phyloP scores from a whole-genome alignment of 2,329 filamentous ascomycete genomes.

The Sarocladiaceae sp. region DNA sequence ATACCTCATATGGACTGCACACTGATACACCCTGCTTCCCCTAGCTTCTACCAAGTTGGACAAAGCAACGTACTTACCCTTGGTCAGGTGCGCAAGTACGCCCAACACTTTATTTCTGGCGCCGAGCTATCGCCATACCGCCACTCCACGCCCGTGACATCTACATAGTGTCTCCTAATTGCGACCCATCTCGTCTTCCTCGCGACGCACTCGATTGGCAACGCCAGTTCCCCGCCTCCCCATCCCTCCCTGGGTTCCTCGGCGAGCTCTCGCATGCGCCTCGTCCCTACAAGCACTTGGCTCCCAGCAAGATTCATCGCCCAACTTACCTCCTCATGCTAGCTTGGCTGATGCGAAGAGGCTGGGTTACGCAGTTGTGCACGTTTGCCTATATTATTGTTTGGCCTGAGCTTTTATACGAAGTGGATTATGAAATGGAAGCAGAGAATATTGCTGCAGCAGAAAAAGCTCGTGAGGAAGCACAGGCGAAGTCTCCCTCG shows the following conservation, averaged over 20 bases:
- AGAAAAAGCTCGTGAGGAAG: conserved; percentile 16
- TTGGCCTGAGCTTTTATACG: conserved; percentile 75
- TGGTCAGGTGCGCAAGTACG: conserved; percentile 78
- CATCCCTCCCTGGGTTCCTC: conserved; percentile 82
- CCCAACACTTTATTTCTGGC: conserved; percentile 96
- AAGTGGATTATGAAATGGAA: conserved; percentile 69
- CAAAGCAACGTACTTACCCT: conserved; percentile 69
- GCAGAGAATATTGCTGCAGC: conserved; percentile 53
- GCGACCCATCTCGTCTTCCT: conserved; percentile 68
- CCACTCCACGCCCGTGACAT: conserved; percentile 85
- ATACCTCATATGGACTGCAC: neutral
- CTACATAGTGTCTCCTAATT: conserved; percentile 89
- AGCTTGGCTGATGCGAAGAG: conserved; percentile 86
- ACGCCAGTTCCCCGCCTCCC: conserved; percentile 75
- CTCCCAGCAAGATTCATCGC: conserved; percentile 83
- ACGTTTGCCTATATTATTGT: conserved; percentile 89
- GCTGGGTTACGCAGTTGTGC: conserved; percentile 90
- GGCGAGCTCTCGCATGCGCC: conserved; percentile 75
- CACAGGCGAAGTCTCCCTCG: conserved; percentile 3
- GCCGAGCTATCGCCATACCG: conserved; percentile 84
- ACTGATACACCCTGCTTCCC: neutral
- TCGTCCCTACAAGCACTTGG: conserved; percentile 76
- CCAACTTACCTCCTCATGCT: conserved; percentile 85
- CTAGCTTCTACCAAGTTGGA: conserved; percentile 63
- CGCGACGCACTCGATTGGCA: conserved; percentile 69